Evolutionary conservation across 1,284 basidiomycete genomes (phyloP), one percentile per base, ranked within the genome.

Genomic region (Cutaneotrichosporon cutaneum): DNA sequence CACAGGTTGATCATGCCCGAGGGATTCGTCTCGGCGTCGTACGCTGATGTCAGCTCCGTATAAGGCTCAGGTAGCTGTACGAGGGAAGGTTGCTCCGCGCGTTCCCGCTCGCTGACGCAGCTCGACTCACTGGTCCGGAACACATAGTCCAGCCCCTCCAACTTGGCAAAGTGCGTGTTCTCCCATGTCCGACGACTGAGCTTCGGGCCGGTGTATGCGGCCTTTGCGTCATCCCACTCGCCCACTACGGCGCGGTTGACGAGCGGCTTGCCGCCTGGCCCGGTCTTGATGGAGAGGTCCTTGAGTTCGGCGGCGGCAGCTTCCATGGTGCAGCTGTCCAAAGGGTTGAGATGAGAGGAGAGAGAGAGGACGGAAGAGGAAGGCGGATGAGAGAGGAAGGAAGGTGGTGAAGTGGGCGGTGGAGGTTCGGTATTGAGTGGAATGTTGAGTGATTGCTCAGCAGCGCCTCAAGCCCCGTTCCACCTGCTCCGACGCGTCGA

Each of bases 1-100:
- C 42, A 62, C 50, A 66, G 51, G 59, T 63, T 66, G 59, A 66
- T 59, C 21, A 61, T 32, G 30, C 64, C 64, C 3, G 54, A 44
- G 0, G 64, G 64, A 44, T 63, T 66, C 1, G 35, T 22, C 54
- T 56, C 56, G 18, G 24, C 22, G 53, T 66, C 64, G 45, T 61
- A 61, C 9, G 61, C 61, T 62, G 32, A 8, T 0, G 58, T 63
- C 58, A 59, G 53, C 58, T 18, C 9, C 2, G 16, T 14, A 22
- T 3, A 0, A 33, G 18, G 8, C 39, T n/a, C n/a, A n/a, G 11
- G 13, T 4, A 36, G 11, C 13, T 3, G 35, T 7, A 11, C 3
- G 35, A 16, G 18, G 7, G 39, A n/a, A n/a, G 21, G 11, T 22
- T 21, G 10, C 18, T 21, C 44, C 18, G 10, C 44, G 10, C 44